Base-by-base conservation (phyloP, 768 basidiomycete genomes). In the Xerocomus spinulosus region DNA sequence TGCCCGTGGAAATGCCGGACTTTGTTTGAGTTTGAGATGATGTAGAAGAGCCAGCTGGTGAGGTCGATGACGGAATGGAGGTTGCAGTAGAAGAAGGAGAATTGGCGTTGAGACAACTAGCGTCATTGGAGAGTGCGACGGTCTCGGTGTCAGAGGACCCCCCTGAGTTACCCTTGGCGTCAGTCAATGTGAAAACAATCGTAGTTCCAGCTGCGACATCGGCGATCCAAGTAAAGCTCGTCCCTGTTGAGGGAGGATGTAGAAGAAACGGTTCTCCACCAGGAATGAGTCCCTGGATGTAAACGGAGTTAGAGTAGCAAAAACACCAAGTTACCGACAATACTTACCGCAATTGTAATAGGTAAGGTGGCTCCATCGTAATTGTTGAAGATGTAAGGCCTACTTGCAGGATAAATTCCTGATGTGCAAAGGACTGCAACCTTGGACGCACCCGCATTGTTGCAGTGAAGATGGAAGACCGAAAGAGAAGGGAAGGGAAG, bases 191-290 rank as follows among this genome's bases (percentile, higher is more conserved):
- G 43, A 85, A 85, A 12, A 87, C 46, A 39, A 85, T 61, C 3
- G 72, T 70, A 2, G 82, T 87, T 5, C 81, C 81, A 8, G 76
- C 74, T 29, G 72, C 71, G 21, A 82, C 74, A 60, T 81, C 71
- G 15, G 76, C 78, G 26, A 58, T 66, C 87, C 85, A 87, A n/a
- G 62, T 57, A 54, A 67, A 81, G 3, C 65, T 68, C 5, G 64
- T 50, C 8, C 71, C 62, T 10, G 53, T 40, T 13, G 61, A 30
- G 13, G 73, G 73, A 29, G 78, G 72, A 8, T 62, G 48, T 12
- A 87, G 53, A 17, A 70, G 49, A 46, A 84, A 71, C 1, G 70
- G 57, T 33, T 73, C 68, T 10, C 87, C 87, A 18, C 75, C 76
- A 28, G 86, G 86, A 46, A 90, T 78, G 25, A 82, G 63, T 20